These are phyloP conservation scores for Aspergillus nomiae DNA, from an alignment of 2,329 filamentous ascomycete species.

Conservation along the genomic window DNA sequence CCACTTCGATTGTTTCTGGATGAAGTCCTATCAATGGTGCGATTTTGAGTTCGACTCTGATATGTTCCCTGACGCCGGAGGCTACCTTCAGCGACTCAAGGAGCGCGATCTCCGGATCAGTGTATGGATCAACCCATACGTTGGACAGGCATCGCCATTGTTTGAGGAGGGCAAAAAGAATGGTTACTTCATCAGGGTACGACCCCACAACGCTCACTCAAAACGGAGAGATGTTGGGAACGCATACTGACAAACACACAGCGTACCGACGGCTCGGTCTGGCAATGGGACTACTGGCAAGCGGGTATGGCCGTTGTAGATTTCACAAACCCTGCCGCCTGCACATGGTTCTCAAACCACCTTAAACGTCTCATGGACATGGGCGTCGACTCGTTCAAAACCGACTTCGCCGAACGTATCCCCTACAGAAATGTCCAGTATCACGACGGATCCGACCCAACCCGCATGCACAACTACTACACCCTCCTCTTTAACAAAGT, in stretches of 20 bases:
- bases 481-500: conserved; percentile 72
- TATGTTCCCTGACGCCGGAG: conserved; percentile 68
- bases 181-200: conserved; percentile 66
- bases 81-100: conserved; percentile 66
- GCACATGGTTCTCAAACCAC: conserved; percentile 64
- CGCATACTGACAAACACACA: conserved; percentile 8
- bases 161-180: conserved; percentile 64
- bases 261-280: conserved; percentile 68
- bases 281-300: conserved; percentile 78
- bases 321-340: conserved; percentile 71
- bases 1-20: conserved; percentile 79
- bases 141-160: conserved; percentile 68
- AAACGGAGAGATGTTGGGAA: neutral
- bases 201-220: neutral
- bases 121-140: conserved; percentile 77
- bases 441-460: conserved; percentile 62
- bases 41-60: conserved; percentile 71
- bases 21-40: conserved; percentile 74
- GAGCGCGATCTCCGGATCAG: conserved; percentile 67
- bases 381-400: conserved; percentile 73
- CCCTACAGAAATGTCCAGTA: conserved; percentile 67
- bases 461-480: conserved; percentile 76
- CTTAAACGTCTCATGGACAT: conserved; percentile 66
- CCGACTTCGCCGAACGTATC: conserved; percentile 74
- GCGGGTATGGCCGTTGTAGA: conserved; percentile 75